phyloP scores from a whole-genome alignment of 495 filamentous ascomycete species.

The Zalerion maritima region DNA sequence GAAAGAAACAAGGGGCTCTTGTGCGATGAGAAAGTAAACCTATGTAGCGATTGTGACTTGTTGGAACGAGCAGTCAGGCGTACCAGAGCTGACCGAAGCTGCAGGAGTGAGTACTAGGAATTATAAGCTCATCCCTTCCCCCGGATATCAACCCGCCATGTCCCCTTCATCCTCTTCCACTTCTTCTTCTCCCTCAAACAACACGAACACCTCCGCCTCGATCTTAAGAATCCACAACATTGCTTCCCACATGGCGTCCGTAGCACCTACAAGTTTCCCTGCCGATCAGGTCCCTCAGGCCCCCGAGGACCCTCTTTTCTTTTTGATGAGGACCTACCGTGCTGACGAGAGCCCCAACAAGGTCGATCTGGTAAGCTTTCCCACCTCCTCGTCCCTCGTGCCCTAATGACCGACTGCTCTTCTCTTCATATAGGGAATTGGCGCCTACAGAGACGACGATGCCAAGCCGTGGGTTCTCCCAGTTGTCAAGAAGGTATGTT shows the following conservation, averaged over 20 bases:
- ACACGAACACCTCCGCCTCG: constrained; percentile 2
- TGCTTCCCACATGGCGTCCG: constrained; percentile 23
- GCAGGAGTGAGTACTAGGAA: too few species aligned
- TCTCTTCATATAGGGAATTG: constrained; percentile 49
- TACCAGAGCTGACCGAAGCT: too few species aligned
- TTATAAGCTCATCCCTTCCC: too few species aligned
- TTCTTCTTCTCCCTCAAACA: constrained; percentile 12
- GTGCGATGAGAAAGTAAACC: too few species aligned
- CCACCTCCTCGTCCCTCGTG: too few species aligned
- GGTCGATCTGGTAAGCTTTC: constrained; percentile 58
- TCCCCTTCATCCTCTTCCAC: constrained; percentile 8
- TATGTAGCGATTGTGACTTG: too few species aligned
- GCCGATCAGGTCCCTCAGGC: constrained; percentile 72
- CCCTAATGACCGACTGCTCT: too few species aligned
- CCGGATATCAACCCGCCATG: too few species aligned
- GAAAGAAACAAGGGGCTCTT: too few species aligned
- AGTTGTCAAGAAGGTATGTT: constrained; percentile 80
- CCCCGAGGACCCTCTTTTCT: constrained; percentile 91
- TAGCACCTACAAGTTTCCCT: constrained; percentile 48
- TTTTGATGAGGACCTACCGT: constrained; percentile 75
- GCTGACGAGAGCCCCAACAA: constrained; percentile 76
- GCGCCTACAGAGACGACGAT: constrained; percentile 88
- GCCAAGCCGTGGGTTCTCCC: constrained; percentile 98
- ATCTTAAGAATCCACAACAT: constrained; percentile 30
- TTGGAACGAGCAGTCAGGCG: too few species aligned